These are phyloP conservation scores for Raffaelea deltoideospora DNA, from an alignment of 2,329 filamentous ascomycete genomes.

Conservation along the genomic window DNA sequence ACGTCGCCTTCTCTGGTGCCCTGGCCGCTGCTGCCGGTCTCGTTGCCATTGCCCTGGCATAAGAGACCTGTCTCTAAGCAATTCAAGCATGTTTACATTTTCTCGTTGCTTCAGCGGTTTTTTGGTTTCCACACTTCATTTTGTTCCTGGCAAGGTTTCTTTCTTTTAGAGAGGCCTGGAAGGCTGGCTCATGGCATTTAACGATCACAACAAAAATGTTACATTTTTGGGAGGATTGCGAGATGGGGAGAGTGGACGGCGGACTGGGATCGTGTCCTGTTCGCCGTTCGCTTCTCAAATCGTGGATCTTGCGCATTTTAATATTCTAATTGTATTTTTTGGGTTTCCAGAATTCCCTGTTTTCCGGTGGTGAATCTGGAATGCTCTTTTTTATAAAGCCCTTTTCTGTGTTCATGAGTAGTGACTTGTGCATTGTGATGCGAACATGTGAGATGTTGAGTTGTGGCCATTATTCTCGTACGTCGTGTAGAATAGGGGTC, in stretches of 20 bases:
- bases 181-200: slow-evolving; percentile 25
- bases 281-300: too few relatives aligned
- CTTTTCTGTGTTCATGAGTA: background rate
- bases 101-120: slow-evolving; percentile 14
- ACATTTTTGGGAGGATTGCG: too few relatives aligned
- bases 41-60: slow-evolving; percentile 38
- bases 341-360: slow-evolving; percentile 4
- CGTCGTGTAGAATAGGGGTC: too few relatives aligned
- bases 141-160: slow-evolving; percentile 5
- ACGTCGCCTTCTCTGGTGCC: slow-evolving; percentile 36
- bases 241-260: too few relatives aligned
- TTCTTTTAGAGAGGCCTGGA: slow-evolving; percentile 23
- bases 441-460: too few relatives aligned
- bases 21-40: slow-evolving; percentile 40
- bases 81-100: slow-evolving; percentile 1
- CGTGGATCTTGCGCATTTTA: too few relatives aligned
- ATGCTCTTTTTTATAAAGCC: slow-evolving; percentile 7
- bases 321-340: slow-evolving; percentile 30
- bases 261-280: too few relatives aligned
- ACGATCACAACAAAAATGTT: too few relatives aligned
- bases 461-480: too few relatives aligned
- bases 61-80: slow-evolving; percentile 16
- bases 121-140: too few relatives aligned
- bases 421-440: background rate
- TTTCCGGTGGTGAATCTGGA: slow-evolving; percentile 1